Conservation (phyloP, 1,139 yeast species). For the Hyphopichia burtonii region DNA sequence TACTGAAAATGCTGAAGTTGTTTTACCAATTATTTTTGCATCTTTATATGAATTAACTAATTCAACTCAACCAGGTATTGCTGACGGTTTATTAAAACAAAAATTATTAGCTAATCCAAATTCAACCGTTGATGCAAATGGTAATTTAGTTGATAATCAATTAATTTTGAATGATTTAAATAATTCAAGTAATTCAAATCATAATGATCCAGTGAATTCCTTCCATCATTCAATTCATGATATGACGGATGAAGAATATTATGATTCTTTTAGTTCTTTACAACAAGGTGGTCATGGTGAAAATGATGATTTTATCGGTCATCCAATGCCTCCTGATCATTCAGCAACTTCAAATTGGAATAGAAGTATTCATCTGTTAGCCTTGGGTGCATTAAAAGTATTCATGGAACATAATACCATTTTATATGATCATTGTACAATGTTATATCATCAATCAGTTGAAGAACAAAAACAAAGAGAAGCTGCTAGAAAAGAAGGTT, state of each 20-base stretch:
- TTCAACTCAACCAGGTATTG: conserved; percentile 49
- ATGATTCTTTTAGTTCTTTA: conserved; percentile 42
- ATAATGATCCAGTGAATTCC: conserved; percentile 6
- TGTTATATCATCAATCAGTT: conserved; percentile 74
- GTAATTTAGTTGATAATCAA: conserved; percentile 43
- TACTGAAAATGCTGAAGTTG: conserved; percentile 88
- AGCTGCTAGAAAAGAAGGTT: conserved; percentile 63
- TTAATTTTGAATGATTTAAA: conserved; percentile 27
- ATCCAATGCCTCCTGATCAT: conserved; percentile 40
- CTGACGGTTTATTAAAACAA: conserved; percentile 48
- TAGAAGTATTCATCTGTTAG: conserved; percentile 86
- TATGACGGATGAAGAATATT: conserved; percentile 46
- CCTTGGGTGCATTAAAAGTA: conserved; percentile 85
- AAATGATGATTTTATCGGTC: conserved; percentile 26
- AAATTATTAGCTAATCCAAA: conserved; percentile 41
- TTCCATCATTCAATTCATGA: conserved; percentile 19
- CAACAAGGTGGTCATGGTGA: conserved; percentile 22
- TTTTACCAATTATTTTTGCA: conserved; percentile 88
- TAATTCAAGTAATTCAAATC: conserved; percentile 12
- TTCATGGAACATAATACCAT: conserved; percentile 94
- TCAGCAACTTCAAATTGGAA: conserved; percentile 72
- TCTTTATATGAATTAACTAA: conserved; percentile 81
- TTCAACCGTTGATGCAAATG: conserved; percentile 46
- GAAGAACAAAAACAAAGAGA: conserved; percentile 66
- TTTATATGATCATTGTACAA: conserved; percentile 87